phyloP scores from a whole-genome alignment of 768 basidiomycete species.

The Boletus patriciae region DNA sequence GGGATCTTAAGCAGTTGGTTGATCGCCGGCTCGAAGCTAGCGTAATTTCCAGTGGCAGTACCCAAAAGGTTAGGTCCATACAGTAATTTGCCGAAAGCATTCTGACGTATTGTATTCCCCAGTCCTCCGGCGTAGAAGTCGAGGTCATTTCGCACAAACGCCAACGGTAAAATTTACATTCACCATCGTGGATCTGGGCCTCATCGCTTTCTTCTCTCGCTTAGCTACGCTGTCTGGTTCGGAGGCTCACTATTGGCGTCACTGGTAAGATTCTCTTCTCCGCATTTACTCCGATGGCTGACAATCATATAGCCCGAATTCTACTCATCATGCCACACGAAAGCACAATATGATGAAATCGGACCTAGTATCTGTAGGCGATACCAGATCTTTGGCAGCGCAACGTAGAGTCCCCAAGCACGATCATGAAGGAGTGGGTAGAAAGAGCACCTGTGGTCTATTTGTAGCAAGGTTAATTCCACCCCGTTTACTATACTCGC shows the following conservation, averaged over 20 bases:
- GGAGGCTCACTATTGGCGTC: constrained; percentile 95
- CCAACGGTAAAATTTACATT: constrained; percentile 60
- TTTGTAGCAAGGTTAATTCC: constrained; percentile 1
- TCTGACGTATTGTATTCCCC: constrained; percentile 2
- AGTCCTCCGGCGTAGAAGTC: constrained; percentile 97
- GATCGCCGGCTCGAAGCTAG: constrained; percentile 85
- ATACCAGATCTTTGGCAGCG: constrained; percentile 92
- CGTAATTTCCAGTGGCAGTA: constrained; percentile 69
- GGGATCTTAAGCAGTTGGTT: constrained; percentile 92
- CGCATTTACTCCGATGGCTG: background rate
- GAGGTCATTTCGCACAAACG: constrained; percentile 99
- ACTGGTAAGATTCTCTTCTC: constrained; percentile 53
- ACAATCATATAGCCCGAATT: constrained; percentile 74
- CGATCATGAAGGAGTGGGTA: background rate
- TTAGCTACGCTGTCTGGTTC: constrained; percentile 94
- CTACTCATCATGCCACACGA: constrained; percentile 90
- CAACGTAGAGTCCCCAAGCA: constrained; percentile 47
- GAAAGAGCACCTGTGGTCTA: background rate
- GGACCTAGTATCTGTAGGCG: constrained; percentile 90
- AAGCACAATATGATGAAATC: constrained; percentile 92
- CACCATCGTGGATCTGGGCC: background rate
- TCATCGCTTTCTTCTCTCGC: constrained; percentile 10
- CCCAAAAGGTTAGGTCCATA: constrained; percentile 58
- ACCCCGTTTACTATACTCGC: background rate
- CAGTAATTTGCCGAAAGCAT: background rate